Percentiles rank a stretch among this genome's conserved stretches.
phyloP scores from a whole-genome alignment of 805 yeast species.

The Vanderwaltozyma tropicalis region DNA sequence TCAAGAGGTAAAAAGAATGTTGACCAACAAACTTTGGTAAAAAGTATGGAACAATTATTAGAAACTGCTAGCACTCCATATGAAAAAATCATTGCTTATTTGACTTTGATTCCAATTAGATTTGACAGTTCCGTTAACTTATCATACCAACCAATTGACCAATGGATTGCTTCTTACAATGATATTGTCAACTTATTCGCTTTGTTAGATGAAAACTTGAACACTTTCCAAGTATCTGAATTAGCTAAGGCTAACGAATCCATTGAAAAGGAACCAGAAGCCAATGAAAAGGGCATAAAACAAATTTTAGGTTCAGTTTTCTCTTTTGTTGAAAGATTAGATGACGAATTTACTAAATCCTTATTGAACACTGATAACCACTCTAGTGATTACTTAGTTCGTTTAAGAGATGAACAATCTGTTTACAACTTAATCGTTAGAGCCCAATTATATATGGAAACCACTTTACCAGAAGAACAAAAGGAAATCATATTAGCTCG shows the following conservation, averaged over 20 bases:
- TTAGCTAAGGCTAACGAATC: conserved; percentile 61
- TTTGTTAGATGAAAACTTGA: conserved; percentile 52
- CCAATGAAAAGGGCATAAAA: conserved; percentile 52
- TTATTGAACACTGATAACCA: conserved; percentile 89
- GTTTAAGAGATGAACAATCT: conserved; percentile 76
- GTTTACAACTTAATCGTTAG: conserved; percentile 71
- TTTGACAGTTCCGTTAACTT: conserved; percentile 68
- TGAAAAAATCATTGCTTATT: conserved; percentile 67
- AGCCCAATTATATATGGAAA: conserved; percentile 77
- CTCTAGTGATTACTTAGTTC: conserved; percentile 82
- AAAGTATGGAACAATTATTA: conserved; percentile 52
- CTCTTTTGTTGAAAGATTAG: conserved; percentile 83
- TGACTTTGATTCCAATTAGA: conserved; percentile 77
- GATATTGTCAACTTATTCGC: conserved; percentile 56
- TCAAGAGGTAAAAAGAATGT: conserved; percentile 93
- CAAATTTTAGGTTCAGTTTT: conserved; percentile 75
- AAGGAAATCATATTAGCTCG: conserved; percentile 57
- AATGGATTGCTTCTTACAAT: conserved; percentile 63
- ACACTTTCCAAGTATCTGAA: conserved; percentile 63
- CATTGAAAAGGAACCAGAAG: conserved; percentile 61
- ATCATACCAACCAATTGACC: conserved; percentile 62
- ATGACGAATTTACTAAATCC: conserved; percentile 85
- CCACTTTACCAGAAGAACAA: conserved; percentile 37
- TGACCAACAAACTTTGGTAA: conserved; percentile 70
- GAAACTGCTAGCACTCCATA: conserved; percentile 47